These are phyloP conservation scores for Malassezia nana DNA, from an alignment of 1,284 basidiomycete genomes.

Conservation along the genomic window DNA sequence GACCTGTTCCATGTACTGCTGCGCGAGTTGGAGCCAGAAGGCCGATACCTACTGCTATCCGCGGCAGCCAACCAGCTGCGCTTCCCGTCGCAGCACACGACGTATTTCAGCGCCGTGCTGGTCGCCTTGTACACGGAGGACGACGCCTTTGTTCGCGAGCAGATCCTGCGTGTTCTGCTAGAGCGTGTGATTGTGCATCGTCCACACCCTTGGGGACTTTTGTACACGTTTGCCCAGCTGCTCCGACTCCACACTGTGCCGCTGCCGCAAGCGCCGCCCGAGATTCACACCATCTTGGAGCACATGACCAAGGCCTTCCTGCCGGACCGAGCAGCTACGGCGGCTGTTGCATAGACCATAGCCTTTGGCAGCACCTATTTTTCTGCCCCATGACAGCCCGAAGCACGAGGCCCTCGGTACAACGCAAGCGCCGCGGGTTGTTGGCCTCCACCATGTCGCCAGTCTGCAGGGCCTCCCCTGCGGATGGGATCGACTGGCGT, in stretches of 20 bases:
- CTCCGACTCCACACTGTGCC: conserved; percentile 50
- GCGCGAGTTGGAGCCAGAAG: conserved; percentile 76
- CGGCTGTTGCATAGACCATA: conserved; percentile 1
- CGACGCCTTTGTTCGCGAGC: conserved; percentile 67
- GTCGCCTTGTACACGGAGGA: conserved; percentile 73
- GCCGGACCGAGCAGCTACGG: neutral
- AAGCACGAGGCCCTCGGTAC: no score
- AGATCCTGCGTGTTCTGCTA: conserved; percentile 79
- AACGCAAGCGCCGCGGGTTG: no score
- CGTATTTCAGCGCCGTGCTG: conserved; percentile 76
- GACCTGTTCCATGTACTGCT: conserved; percentile 64
- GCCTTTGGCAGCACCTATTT: no score
- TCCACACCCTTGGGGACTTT: conserved; percentile 92
- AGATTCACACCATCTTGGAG: conserved; percentile 42
- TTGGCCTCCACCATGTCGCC: neutral
- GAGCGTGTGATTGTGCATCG: conserved; percentile 86
- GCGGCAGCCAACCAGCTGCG: conserved; percentile 86
- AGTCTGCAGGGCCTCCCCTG: neutral
- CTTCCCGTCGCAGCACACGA: conserved; percentile 48
- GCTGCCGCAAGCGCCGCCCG: conserved; percentile 33
- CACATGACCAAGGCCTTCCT: conserved; percentile 31
- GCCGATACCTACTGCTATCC: conserved; percentile 87
- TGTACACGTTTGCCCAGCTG: conserved; percentile 85
- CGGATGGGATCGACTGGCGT: conserved; percentile 5
- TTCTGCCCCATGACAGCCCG: no score